Evolutionary conservation across 495 filamentous ascomycete genomes (phyloP), one percentile per base, ranked within the genome.

Genomic region (Penicillium maclennaniae): DNA sequence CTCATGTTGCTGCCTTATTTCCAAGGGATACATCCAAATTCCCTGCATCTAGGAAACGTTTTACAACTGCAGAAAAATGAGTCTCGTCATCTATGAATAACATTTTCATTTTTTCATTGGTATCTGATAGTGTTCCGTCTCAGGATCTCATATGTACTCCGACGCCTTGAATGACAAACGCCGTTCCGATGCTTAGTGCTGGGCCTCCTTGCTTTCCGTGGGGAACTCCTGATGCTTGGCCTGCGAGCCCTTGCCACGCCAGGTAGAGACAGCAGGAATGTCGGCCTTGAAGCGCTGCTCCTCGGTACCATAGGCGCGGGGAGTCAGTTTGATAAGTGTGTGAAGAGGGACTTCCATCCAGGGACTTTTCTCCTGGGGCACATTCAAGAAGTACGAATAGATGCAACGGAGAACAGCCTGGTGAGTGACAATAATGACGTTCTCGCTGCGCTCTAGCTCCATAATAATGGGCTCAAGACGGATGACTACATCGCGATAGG

Each of bases 391-490:
- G 67, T 98, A 98, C 7, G 93, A 87, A 65, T 97, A 97, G 58
- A 98, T 97, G 73, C 93, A 98, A 47, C 93, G 83, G 49, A 98
- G 77, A 20, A 98, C 92, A 4, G 93, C 93, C 69, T 98, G 93
- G 68, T 98, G 93, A 6, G 93, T 97, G 43, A 98, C 91, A 62
- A 98, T 96, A 49, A 98, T 86, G 55, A 98, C 95, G 62, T 98
- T 92, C 67, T 97, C 93, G 59, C 84, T 87, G 49, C 93, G 83
- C 69, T 98, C 93, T 41, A 98, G 76, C 62, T 98, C 93, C 93
- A 98, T 98, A 74, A 98, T 98, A 69, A 98, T 98, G 43, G 93
- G 93, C 63, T 98, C 93, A 0, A 98, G 84, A 1, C 93, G 88
- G 56, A 97, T 97, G 21, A 98, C 93, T 1, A 98, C 92, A 66